A percentile compares a stretch with the other conserved stretches of the same genome.
phyloP scores from a whole-genome alignment of 371 early-diverging fungal species.

The Saksenaea vasiformis region DNA sequence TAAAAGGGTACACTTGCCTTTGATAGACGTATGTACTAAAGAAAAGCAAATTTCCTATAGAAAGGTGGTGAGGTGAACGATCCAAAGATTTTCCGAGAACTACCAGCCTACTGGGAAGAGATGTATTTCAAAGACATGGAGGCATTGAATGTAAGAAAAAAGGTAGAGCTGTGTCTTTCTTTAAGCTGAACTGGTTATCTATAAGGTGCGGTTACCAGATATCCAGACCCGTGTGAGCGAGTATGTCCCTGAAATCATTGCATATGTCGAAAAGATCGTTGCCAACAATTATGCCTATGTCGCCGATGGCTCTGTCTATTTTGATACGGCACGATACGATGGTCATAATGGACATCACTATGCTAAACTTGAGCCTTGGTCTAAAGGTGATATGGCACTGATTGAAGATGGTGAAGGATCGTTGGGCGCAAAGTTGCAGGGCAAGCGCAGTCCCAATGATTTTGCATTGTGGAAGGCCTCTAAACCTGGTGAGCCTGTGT shows the following conservation, averaged over 20 bases:
- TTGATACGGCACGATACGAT: constrained; percentile 93
- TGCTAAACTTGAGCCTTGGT: constrained; percentile 91
- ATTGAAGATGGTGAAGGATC: constrained; percentile 93
- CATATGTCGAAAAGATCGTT: constrained; percentile 91
- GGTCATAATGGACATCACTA: constrained; percentile 83
- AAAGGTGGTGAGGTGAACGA: constrained; percentile 77
- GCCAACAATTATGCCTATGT: constrained; percentile 96
- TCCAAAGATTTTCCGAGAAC: constrained; percentile 84
- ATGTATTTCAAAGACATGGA: constrained; percentile 98
- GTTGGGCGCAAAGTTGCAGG: constrained; percentile 71
- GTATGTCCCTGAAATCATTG: constrained; percentile 95
- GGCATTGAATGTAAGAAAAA: constrained; percentile 72
- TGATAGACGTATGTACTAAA: not conserved
- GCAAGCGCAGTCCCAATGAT: constrained; percentile 82
- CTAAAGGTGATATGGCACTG: constrained; percentile 78
- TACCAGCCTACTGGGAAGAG: constrained; percentile 95
- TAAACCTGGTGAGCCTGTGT: constrained; percentile 97
- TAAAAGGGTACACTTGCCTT: constrained; percentile 36
- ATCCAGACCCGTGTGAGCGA: constrained; percentile 97
- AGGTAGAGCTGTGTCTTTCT: too few species aligned
- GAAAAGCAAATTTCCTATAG: constrained; percentile 15
- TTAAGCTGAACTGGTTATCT: not conserved
- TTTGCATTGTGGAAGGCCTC: constrained; percentile 99
- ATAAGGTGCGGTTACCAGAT: constrained; percentile 84
- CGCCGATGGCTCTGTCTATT: constrained; percentile 97